Evolutionary conservation across 2,329 filamentous ascomycete genomes (phyloP).

Genomic region (Aquanectria penicillioides): DNA sequence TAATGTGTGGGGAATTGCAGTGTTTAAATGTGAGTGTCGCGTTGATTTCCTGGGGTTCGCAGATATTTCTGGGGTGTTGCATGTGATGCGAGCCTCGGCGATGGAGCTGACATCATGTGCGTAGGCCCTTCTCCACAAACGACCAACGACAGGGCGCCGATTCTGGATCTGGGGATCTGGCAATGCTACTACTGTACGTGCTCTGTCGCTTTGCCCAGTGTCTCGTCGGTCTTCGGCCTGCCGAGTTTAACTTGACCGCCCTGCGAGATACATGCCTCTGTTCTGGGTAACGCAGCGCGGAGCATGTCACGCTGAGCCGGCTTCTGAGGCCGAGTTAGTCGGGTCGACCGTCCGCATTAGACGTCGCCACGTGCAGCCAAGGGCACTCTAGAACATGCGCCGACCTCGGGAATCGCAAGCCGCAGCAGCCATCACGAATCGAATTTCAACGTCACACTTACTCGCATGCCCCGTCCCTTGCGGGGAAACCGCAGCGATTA

Average conservation of each 20-base stretch:
- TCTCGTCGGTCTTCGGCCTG: no score
- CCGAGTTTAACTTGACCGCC: no score
- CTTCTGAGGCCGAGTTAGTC: background rate
- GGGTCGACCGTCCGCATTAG: background rate
- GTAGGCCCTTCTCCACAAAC: conserved; percentile 26
- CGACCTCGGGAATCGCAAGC: conserved; percentile 23
- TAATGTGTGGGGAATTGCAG: conserved; percentile 32
- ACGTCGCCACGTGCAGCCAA: conserved; percentile 8
- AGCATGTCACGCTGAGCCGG: no score
- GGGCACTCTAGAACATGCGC: background rate
- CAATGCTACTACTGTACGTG: background rate
- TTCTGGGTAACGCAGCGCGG: no score
- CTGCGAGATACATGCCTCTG: no score
- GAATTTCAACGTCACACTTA: conserved; percentile 7
- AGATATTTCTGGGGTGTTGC: conserved; percentile 27
- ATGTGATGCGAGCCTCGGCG: conserved; percentile 49
- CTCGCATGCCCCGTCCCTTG: background rate
- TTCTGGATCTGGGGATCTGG: conserved; percentile 7
- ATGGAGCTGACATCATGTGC: conserved; percentile 38
- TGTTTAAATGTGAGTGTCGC: conserved; percentile 32
- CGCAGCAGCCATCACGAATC: background rate
- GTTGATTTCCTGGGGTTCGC: conserved; percentile 20
- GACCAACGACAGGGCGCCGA: background rate
- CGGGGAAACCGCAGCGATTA: background rate
- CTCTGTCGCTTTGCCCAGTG: no score